Evolutionary conservation across 2,329 filamentous ascomycete genomes (phyloP).

Genomic region (Metarhizium rileyi): DNA sequence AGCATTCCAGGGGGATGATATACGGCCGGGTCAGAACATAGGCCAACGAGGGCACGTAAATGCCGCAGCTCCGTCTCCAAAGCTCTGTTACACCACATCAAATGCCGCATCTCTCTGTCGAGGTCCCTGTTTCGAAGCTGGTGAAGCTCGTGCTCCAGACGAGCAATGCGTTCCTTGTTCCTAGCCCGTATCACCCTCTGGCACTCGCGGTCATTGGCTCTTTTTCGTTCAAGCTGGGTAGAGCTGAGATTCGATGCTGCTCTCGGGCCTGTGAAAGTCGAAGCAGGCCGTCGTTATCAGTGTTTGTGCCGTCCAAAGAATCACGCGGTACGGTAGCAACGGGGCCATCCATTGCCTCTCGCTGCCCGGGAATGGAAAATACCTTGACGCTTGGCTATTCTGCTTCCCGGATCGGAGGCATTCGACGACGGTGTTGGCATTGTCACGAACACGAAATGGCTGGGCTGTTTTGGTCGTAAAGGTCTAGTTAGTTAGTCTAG

Average conservation of each 20-base stretch:
- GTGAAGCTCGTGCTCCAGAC: constrained; percentile 1
- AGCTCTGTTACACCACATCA: neutral
- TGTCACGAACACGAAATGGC: neutral
- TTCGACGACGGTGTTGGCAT: constrained; percentile 1
- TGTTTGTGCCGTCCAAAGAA: neutral
- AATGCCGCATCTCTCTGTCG: neutral
- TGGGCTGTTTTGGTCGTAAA: no score
- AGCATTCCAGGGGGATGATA: neutral
- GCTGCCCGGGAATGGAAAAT: neutral
- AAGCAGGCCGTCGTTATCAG: neutral
- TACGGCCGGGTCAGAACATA: neutral
- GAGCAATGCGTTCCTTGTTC: constrained; percentile 1
- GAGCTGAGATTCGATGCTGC: neutral
- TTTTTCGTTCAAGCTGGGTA: constrained; percentile 3
- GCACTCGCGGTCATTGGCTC: constrained; percentile 4
- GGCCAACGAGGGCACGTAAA: neutral
- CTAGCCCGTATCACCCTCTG: constrained; percentile 4
- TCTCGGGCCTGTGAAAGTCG: neutral
- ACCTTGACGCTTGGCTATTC: neutral
- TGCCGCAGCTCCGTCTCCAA: constrained; percentile 1
- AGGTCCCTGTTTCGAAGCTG: constrained; percentile 1
- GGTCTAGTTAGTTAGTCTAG: no score
- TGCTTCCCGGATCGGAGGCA: neutral
- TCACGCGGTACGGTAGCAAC: no score
- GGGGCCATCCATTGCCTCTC: no score